A percentile compares a stretch with the other conserved stretches of the same genome.
Evolutionary conservation across 1,284 basidiomycete species (phyloP).

Genomic region (Mycosarcoma maydis): DNA sequence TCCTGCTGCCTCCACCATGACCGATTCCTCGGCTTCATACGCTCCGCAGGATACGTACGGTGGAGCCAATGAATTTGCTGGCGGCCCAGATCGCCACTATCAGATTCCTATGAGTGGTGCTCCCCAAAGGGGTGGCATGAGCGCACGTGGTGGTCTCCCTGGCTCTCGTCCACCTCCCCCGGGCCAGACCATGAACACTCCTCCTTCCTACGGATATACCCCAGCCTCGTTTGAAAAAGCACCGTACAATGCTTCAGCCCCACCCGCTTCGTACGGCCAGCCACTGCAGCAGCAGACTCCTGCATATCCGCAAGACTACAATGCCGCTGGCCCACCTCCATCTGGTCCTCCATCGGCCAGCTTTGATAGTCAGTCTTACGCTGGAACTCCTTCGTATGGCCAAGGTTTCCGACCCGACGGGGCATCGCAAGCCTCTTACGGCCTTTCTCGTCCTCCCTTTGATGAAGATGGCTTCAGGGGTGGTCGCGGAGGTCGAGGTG

Average conservation of each 20-base stretch:
- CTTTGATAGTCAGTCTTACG: conserved; percentile 18
- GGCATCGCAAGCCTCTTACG: conserved; percentile 14
- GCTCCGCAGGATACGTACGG: conserved; percentile 26
- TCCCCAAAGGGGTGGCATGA: conserved; percentile 35
- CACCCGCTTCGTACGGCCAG: conserved; percentile 20
- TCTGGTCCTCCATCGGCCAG: conserved; percentile 9
- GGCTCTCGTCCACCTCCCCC: conserved; percentile 16
- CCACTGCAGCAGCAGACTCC: conserved; percentile 14
- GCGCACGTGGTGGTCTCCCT: conserved; percentile 20
- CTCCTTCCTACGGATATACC: conserved; percentile 26
- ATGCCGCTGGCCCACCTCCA: not conserved
- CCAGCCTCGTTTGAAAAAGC: conserved; percentile 23
- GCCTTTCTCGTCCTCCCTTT: conserved; percentile 19
- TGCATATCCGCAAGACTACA: conserved; percentile 23
- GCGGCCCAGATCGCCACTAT: conserved; percentile 38
- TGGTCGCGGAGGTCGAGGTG: conserved; percentile 18
- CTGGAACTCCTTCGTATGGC: conserved; percentile 10
- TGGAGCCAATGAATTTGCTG: conserved; percentile 28
- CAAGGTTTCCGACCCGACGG: conserved; percentile 16
- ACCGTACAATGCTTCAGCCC: conserved; percentile 15
- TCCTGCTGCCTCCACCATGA: conserved; percentile 13
- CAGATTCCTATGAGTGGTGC: conserved; percentile 25
- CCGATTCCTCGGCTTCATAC: conserved; percentile 17
- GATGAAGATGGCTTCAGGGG: conserved; percentile 26
- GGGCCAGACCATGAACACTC: conserved; percentile 11